Conservation (phyloP, 768 basidiomycete species). For the Mycena floridula region DNA sequence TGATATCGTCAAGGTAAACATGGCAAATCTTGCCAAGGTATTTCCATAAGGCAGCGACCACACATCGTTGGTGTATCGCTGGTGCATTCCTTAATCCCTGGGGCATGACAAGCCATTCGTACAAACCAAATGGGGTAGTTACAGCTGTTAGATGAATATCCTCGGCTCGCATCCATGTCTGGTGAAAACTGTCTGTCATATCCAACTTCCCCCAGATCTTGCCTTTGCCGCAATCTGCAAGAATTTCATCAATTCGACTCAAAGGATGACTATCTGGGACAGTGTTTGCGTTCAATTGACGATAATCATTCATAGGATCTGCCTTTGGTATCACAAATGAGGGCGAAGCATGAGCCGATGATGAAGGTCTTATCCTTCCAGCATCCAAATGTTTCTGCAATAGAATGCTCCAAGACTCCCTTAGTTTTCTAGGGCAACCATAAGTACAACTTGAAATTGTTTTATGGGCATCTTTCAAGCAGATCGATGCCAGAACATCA, state of each 20-base stretch:
- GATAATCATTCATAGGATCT: slow-evolving; percentile 18
- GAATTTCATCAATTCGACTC: slow-evolving; percentile 22
- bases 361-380: background rate
- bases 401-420: background rate
- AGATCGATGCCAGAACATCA: slow-evolving; percentile 13
- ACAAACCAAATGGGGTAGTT: background rate
- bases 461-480: slow-evolving; percentile 13
- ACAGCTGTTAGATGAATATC: background rate
- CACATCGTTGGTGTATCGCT: slow-evolving; percentile 20
- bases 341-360: background rate
- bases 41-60: slow-evolving; percentile 17
- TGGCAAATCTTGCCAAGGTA: slow-evolving; percentile 26
- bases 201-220: slow-evolving; percentile 31
- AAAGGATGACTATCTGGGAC: slow-evolving; percentile 11
- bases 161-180: slow-evolving; percentile 13
- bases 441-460: background rate
- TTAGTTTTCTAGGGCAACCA: background rate
- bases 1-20: too few relatives aligned
- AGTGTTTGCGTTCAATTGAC: slow-evolving; percentile 15
- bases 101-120: slow-evolving; percentile 16
- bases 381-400: background rate
- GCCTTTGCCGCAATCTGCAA: slow-evolving; percentile 27
- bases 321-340: background rate
- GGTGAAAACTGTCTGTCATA: too few relatives aligned
- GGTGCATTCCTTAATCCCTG: slow-evolving; percentile 18